A percentile compares a stretch with the other conserved stretches of the same genome.
Conservation (phyloP, 2,329 filamentous ascomycete species). For the Trichoderma sp. region DNA sequence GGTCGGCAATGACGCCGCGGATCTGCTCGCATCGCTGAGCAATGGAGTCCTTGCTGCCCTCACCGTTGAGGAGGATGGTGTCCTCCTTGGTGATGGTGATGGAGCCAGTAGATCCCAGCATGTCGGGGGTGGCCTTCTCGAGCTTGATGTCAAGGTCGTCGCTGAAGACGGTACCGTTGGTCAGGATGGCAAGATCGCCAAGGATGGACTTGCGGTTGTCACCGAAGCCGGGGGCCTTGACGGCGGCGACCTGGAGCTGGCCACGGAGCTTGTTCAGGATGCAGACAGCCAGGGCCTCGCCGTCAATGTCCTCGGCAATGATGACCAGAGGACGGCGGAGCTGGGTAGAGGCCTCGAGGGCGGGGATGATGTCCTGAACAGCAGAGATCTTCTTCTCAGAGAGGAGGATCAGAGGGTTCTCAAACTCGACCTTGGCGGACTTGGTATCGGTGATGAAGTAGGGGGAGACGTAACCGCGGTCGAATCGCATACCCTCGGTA, state of each 20-base stretch:
- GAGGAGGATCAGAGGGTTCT: slow-evolving; percentile 97
- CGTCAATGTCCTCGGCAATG: slow-evolving; percentile 98
- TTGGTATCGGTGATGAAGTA: slow-evolving; percentile 99
- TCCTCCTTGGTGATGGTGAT: slow-evolving; percentile 99
- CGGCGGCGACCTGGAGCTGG: slow-evolving; percentile 95
- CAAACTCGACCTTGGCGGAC: slow-evolving; percentile 98
- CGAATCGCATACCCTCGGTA: slow-evolving; percentile 99
- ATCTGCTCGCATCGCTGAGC: slow-evolving; percentile 98
- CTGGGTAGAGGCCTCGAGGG: slow-evolving; percentile 95
- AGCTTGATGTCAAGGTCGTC: slow-evolving; percentile 99
- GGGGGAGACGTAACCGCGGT: slow-evolving; percentile 96
- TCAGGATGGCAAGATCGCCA: slow-evolving; percentile 91
- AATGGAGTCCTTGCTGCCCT: slow-evolving; percentile 91
- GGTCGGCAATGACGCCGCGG: slow-evolving; percentile 91
- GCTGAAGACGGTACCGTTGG: slow-evolving; percentile 95
- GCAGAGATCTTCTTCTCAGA: slow-evolving; percentile 99
- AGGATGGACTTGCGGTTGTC: slow-evolving; percentile 99
- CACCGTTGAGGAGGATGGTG: slow-evolving; percentile 96
- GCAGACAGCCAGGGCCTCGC: slow-evolving; percentile 96
- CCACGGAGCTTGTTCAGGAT: slow-evolving; percentile 99
- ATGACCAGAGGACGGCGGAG: slow-evolving; percentile 94
- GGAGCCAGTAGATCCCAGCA: slow-evolving; percentile 95
- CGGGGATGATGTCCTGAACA: slow-evolving; percentile 97
- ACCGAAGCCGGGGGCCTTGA: slow-evolving; percentile 98
- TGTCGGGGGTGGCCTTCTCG: slow-evolving; percentile 93